Conservation (phyloP, 257 asterid genomes). For the Scutellaria barbata region DNA sequence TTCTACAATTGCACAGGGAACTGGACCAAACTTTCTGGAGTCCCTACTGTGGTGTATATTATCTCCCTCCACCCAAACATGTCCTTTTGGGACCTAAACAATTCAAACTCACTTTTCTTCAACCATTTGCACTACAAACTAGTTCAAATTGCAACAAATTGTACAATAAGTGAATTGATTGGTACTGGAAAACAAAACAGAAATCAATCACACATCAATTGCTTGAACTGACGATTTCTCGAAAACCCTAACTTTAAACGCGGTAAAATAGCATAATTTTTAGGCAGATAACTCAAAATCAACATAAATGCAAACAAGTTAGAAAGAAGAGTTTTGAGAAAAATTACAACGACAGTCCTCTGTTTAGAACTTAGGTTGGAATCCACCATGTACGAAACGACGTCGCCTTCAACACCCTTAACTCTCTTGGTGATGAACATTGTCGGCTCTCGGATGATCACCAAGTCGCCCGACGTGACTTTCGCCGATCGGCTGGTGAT, state of each 20-base stretch:
- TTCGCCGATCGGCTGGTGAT: slow-evolving; percentile 56
- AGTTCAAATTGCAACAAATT: background rate
- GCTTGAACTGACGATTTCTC: background rate
- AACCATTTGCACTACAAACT: slow-evolving; percentile 7
- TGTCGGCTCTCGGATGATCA: slow-evolving; percentile 61
- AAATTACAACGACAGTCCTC: slow-evolving; percentile 55
- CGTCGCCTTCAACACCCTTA: slow-evolving; percentile 69
- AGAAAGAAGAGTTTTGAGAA: background rate
- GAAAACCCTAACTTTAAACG: background rate
- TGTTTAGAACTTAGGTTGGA: slow-evolving; percentile 42
- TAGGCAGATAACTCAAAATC: background rate
- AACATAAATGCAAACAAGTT: background rate
- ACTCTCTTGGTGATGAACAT: slow-evolving; percentile 62
- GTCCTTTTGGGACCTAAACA: slow-evolving; percentile 77
- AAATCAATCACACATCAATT: background rate
- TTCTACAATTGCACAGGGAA: slow-evolving; percentile 70
- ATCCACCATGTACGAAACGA: slow-evolving; percentile 47
- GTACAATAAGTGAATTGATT: background rate
- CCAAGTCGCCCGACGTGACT: slow-evolving; percentile 67
- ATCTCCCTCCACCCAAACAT: slow-evolving; percentile 90
- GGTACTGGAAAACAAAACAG: too few species aligned
- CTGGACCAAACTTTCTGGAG: slow-evolving; percentile 76
- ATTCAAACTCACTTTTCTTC: slow-evolving; percentile 2
- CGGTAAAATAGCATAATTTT: background rate
- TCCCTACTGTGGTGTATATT: slow-evolving; percentile 51